These are phyloP conservation scores for Alternaria gansuensis DNA, from an alignment of 2,329 filamentous ascomycete species.

Conservation along the genomic window DNA sequence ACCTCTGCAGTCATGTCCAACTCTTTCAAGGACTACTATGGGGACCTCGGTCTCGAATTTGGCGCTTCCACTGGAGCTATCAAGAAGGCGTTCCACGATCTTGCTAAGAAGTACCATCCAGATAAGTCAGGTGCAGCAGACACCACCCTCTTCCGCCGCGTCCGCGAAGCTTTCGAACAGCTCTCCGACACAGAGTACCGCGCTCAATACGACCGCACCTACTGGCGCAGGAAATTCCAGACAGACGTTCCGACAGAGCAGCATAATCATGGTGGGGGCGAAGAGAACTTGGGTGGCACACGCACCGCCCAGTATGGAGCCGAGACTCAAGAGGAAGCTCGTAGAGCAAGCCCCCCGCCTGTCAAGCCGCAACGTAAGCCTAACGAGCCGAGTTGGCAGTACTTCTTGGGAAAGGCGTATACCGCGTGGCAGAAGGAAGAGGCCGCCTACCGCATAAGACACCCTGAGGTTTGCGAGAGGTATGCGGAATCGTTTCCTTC, in stretches of 20 bases:
- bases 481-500: neutral
- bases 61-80: conserved; percentile 81
- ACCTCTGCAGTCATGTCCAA: conserved; percentile 17
- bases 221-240: conserved; percentile 4
- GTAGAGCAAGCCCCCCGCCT: conserved; percentile 13
- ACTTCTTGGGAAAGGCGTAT: conserved; percentile 12
- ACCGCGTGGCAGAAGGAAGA: conserved; percentile 14
- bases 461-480: conserved; percentile 13
- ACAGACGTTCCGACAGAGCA: conserved; percentile 4
- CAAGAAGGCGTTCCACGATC: conserved; percentile 93
- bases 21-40: conserved; percentile 76
- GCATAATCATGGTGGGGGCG: neutral
- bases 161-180: conserved; percentile 28
- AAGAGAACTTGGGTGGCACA: conserved; percentile 1
- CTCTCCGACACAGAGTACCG: conserved; percentile 18
- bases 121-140: conserved; percentile 80
- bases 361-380: conserved; percentile 14
- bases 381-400: conserved; percentile 12
- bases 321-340: conserved; percentile 6
- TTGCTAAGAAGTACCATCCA: conserved; percentile 94
- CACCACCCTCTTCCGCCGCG: conserved; percentile 20
- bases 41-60: conserved; percentile 79
- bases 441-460: conserved; percentile 6
- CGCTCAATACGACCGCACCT: conserved; percentile 21
- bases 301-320: conserved; percentile 5